A percentile compares a stretch with the other conserved stretches of the same genome.
Conservation (phyloP, 345 rosid species). For the Boechera divaricarpa region DNA sequence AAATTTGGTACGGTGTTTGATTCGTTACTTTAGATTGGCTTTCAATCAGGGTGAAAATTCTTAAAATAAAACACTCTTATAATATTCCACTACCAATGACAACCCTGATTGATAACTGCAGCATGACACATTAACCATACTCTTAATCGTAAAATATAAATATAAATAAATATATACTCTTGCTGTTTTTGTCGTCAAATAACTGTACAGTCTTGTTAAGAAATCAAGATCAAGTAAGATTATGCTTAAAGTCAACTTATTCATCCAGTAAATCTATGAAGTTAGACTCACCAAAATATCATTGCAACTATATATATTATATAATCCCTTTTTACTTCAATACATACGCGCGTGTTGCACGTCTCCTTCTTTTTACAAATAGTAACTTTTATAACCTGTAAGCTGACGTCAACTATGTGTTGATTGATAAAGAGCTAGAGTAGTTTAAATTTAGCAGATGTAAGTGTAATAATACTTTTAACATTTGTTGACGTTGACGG, state of each 20-base stretch:
- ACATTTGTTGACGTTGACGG: background rate
- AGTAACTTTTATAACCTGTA: background rate
- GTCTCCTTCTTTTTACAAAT: no score
- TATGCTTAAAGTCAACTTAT: conserved; percentile 42
- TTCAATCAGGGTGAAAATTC: no score
- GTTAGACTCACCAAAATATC: conserved; percentile 28
- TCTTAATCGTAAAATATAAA: background rate
- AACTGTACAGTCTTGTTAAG: conserved; percentile 27
- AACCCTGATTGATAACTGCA: conserved; percentile 13
- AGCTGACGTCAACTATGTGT: background rate
- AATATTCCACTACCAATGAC: background rate
- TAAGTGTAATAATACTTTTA: background rate
- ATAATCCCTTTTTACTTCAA: background rate
- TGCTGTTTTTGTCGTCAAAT: background rate
- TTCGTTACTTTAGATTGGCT: no score
- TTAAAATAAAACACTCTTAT: no score
- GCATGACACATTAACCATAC: background rate
- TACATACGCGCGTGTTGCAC: no score
- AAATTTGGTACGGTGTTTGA: no score
- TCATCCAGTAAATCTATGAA: conserved; percentile 30
- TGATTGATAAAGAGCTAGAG: background rate
- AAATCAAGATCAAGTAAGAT: conserved; percentile 32
- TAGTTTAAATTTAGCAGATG: background rate
- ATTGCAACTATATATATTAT: conserved; percentile 22
- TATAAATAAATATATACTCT: background rate